Evolutionary conservation across 495 filamentous ascomycete species (phyloP), one percentile per base, ranked within the genome.

Genomic region (Thozetella sp.): DNA sequence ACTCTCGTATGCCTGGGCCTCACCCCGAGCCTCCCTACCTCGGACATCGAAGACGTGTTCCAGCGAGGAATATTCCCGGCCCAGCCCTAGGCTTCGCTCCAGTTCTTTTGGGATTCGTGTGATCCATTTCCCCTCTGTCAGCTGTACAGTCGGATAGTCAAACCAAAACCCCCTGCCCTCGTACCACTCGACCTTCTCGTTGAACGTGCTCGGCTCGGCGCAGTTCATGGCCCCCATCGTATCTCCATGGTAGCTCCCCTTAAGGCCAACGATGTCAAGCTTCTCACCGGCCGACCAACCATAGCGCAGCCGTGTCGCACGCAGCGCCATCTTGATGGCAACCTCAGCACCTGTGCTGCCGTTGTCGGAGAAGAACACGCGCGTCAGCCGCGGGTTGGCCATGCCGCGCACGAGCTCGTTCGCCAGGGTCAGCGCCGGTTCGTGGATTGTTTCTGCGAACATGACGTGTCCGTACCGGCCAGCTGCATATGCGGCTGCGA

Each of bases 381-480:
- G 86, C 17, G 67, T 67, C 6, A 93, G 72, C 0, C 90, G 83
- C 2, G 81, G 78, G 57, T 90, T 91, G 1, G 72, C 68, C 23
- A 88, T 64, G 0, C 76, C 74, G n/a, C 75, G 27, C 22, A 93
- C 66, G 2, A 93, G 74, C 0, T 68, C 69, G 61, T 86, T 80
- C 0, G 90, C 88, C 10, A 93, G 79, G 20, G 73, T 69, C 1
- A 93, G 69, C 0, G 89, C 90, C 0, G 90, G 90, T 60, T 90
- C 81, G 57, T 93, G 89, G 19, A 92, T 79, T 1, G 87, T 83
- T 0, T 84, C 85, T 0, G 90, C 87, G 63, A 93, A 92, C 88
- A 93, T 93, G 23, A 93, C 89, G 70, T 93, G 90, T 2, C 90
- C 90, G 64, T 93, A 93, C 23, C 90, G 82, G n/a, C 90, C 90